Evolutionary conservation across 352 stramenopile genomes (phyloP).

Genomic region (Globisporangium canariense): DNA sequence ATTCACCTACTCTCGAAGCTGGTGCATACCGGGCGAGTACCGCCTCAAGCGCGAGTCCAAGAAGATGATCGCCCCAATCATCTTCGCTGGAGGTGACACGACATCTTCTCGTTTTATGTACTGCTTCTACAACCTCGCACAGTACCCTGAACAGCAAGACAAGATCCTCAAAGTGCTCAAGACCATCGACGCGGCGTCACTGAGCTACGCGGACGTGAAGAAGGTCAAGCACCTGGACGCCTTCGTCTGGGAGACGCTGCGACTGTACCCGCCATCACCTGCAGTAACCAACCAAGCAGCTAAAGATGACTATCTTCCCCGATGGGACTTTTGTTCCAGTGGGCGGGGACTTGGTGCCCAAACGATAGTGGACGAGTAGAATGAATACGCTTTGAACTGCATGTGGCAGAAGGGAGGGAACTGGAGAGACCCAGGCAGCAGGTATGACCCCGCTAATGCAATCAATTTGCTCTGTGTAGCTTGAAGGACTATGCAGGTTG

Average conservation of each 20-base stretch:
- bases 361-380: too few species aligned
- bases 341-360: too few species aligned
- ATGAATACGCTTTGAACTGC: too few species aligned
- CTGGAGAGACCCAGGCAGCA: too few species aligned
- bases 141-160: slow-evolving; percentile 41
- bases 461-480: too few species aligned
- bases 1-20: slow-evolving; percentile 31
- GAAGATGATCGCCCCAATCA: slow-evolving; percentile 14
- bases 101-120: not conserved
- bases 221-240: slow-evolving; percentile 20
- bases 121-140: slow-evolving; percentile 67
- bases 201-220: slow-evolving; percentile 61
- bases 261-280: not conserved
- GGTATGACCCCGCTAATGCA: too few species aligned
- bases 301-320: not conserved
- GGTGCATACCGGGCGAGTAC: slow-evolving; percentile 63
- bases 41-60: slow-evolving; percentile 20
- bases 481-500: too few species aligned
- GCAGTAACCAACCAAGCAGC: not conserved
- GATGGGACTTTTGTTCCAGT: not conserved
- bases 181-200: too few species aligned
- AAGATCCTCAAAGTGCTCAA: slow-evolving; percentile 47
- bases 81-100: not conserved
- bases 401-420: too few species aligned
- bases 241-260: not conserved